These are phyloP conservation scores for Xanthoceras sorbifolium DNA, from an alignment of 345 rosid genomes.

Conservation along the genomic window DNA sequence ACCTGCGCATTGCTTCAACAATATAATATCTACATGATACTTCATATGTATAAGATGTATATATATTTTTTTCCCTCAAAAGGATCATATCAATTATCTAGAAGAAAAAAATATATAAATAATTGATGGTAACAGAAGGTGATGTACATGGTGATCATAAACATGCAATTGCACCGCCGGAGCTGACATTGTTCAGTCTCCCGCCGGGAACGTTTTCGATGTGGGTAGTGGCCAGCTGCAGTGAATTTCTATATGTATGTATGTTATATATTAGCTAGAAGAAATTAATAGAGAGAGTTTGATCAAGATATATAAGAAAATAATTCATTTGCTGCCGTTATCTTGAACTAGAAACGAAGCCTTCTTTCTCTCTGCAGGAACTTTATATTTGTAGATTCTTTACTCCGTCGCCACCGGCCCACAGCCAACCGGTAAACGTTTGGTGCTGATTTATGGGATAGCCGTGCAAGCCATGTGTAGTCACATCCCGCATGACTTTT, in stretches of 20 bases:
- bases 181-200: slow-evolving; percentile 26
- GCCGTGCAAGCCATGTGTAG: slow-evolving; percentile 17
- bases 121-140: no score
- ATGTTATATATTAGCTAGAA: neutral
- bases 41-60: no score
- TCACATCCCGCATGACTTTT: neutral
- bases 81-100: no score
- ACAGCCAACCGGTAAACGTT: no score
- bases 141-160: slow-evolving; percentile 37
- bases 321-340: neutral
- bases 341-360: slow-evolving; percentile 26
- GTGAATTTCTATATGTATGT: neutral
- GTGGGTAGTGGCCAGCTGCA: neutral
- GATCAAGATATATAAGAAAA: neutral
- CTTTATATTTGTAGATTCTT: slow-evolving; percentile 16
- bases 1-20: slow-evolving; percentile 31
- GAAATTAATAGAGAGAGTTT: neutral
- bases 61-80: no score
- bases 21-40: no score
- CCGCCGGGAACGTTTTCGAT: neutral
- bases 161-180: slow-evolving; percentile 31
- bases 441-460: neutral
- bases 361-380: neutral
- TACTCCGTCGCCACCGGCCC: slow-evolving; percentile 40
- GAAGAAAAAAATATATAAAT: no score